Conservation (phyloP, 2,329 filamentous ascomycete genomes). For the Triangularia setosa region DNA sequence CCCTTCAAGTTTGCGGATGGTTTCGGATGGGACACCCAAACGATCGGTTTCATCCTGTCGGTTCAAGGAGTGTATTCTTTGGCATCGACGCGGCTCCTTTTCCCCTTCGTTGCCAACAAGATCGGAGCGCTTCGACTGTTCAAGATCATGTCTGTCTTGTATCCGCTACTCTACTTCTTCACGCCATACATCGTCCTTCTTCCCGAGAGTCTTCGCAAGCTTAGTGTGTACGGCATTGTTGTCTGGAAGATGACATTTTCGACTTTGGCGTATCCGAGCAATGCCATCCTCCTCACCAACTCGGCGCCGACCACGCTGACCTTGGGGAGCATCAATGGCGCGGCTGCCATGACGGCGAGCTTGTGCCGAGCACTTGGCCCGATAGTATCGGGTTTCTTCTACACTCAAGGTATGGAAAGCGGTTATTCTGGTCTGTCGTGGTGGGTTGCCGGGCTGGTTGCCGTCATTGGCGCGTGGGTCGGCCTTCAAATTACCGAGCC, state of each 20-base stretch:
- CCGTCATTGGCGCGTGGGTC: constrained; percentile 68
- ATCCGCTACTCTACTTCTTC: constrained; percentile 81
- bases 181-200: constrained; percentile 88
- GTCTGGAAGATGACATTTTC: constrained; percentile 92
- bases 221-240: constrained; percentile 72
- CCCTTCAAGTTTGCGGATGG: constrained; percentile 89
- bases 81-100: constrained; percentile 77
- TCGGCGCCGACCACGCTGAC: constrained; percentile 79
- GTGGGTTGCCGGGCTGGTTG: constrained; percentile 83
- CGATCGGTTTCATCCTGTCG: constrained; percentile 83
- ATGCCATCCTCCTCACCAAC: constrained; percentile 84
- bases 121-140: constrained; percentile 80
- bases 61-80: constrained; percentile 88
- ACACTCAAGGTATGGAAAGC: constrained; percentile 71
- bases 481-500: constrained; percentile 72
- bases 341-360: constrained; percentile 86
- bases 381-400: constrained; percentile 79
- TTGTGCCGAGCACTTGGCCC: constrained; percentile 85
- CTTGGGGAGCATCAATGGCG: constrained; percentile 87
- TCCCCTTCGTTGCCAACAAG: constrained; percentile 70
- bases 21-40: constrained; percentile 76
- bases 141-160: constrained; percentile 73
- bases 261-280: constrained; percentile 85
- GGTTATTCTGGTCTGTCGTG: constrained; percentile 87
- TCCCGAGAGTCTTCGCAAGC: constrained; percentile 65